Conservation (phyloP, 2,329 filamentous ascomycete genomes). For the Plectosphaerella sp. region DNA sequence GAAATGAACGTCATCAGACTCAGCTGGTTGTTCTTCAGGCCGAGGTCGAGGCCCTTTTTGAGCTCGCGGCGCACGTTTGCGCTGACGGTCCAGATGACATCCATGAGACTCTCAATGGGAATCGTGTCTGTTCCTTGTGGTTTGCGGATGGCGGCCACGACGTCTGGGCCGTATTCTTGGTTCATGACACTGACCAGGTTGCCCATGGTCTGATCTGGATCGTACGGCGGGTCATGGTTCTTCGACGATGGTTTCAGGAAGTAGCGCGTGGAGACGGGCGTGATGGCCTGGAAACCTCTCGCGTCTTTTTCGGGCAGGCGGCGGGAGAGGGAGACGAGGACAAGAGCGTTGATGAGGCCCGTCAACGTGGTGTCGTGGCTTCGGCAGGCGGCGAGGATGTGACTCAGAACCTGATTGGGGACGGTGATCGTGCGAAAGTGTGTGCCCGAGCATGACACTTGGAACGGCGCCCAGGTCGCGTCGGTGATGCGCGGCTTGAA, state of each 20-base stretch:
- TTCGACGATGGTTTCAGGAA: neutral
- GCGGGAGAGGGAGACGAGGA: neutral
- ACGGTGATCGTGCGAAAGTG: too few relatives aligned
- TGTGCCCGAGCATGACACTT: too few relatives aligned
- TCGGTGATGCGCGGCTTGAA: too few relatives aligned
- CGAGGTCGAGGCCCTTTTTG: conserved; percentile 11
- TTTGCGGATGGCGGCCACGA: neutral
- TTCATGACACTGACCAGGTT: conserved; percentile 10
- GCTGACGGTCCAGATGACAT: conserved; percentile 17
- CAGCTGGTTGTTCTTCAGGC: conserved; percentile 16
- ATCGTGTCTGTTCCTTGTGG: neutral
- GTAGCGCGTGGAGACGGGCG: neutral
- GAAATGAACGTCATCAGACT: conserved; percentile 17
- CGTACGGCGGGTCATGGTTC: neutral
- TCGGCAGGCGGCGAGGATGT: neutral
- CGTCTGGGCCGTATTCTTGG: neutral
- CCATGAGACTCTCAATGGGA: conserved; percentile 4
- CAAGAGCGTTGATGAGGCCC: neutral
- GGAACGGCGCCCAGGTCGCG: too few relatives aligned
- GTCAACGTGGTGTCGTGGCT: neutral
- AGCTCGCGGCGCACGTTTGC: conserved; percentile 7
- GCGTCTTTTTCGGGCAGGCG: neutral
- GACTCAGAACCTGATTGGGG: neutral
- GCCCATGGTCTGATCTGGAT: conserved; percentile 8
- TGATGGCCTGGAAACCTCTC: neutral